phyloP scores from a whole-genome alignment of 257 asterid genomes.

The Prunella vulgaris region DNA sequence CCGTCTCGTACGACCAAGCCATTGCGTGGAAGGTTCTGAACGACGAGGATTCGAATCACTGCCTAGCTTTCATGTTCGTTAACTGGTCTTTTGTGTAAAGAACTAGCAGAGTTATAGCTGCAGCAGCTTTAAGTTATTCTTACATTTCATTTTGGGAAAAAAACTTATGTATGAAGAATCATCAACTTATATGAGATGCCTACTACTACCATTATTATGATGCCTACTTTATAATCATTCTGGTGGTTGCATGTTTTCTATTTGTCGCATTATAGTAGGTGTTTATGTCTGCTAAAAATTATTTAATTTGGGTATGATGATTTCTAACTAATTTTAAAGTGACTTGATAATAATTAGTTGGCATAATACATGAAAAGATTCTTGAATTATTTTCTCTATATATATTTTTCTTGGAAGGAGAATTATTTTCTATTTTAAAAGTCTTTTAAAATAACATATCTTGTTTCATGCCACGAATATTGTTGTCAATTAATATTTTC shows the following conservation, averaged over 20 bases:
- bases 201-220: neutral
- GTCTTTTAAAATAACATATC: too few species aligned
- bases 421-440: too few species aligned
- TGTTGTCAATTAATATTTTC: too few species aligned
- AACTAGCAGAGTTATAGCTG: neutral
- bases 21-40: conserved; percentile 84
- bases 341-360: too few species aligned
- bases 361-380: too few species aligned
- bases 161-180: conserved; percentile 11
- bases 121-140: conserved; percentile 32
- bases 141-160: conserved; percentile 26
- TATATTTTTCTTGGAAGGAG: too few species aligned
- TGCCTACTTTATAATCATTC: neutral
- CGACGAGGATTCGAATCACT: conserved; percentile 72
- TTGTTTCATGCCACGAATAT: too few species aligned
- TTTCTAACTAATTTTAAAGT: too few species aligned
- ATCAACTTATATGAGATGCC: conserved; percentile 25
- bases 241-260: neutral
- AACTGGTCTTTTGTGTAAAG: conserved; percentile 82
- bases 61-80: conserved; percentile 89
- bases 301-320: neutral
- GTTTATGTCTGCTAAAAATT: too few species aligned
- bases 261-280: neutral
- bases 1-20: conserved; percentile 78
- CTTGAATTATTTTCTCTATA: too few species aligned